Evolutionary conservation across 495 filamentous ascomycete genomes (phyloP), one percentile per base, ranked within the genome.

Genomic region (Lindgomyces ingoldianus): DNA sequence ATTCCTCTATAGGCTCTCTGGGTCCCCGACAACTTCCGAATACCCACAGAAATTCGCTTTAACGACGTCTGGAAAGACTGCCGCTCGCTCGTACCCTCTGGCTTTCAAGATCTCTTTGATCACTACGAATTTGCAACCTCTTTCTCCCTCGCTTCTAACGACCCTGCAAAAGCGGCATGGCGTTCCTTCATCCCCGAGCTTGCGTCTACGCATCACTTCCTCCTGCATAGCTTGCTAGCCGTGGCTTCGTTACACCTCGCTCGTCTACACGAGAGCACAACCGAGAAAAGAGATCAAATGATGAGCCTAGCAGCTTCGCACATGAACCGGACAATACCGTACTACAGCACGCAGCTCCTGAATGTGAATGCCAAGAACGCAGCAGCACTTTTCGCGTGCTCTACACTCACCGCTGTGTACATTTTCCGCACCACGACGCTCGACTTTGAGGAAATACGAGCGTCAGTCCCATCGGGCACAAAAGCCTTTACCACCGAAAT

Each of bases 171-270:
- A 30, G 25, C 25, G 22, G 65, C 58, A 21, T 72, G 70, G 70
- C 60, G 57, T 9, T 18, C 25, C 16, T 48, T 14, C 41, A 30
- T 72, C 14, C 70, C 63, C 39, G 58, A 65, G 21, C 24, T 72
- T 10, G 66, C 70, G 14, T 24, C 45, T 19, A 18, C 33, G 10
- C 58, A 70, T 22, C 42, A 30, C 19, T 72, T 52, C 42, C 51
- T 72, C 12, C 29, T 67, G 21, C 55, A 64, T 24, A 50, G 63
- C n/a, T 39, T 72, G 1, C 59, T 70, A 0, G 41, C 70, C 18
- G 18, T 70, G n/a, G 45, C 65, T 19, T 57, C 62, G 4, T 44
- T 72, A 16, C 67, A 72, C 36, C 57, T 72, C 4, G 39, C 42
- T 21, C 51, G 47, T 12, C 57, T 72, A 1, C 59, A 62, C 25